Conservation (phyloP, 2,329 filamentous ascomycete species). For the Phyllosticta paracitricarpa region DNA sequence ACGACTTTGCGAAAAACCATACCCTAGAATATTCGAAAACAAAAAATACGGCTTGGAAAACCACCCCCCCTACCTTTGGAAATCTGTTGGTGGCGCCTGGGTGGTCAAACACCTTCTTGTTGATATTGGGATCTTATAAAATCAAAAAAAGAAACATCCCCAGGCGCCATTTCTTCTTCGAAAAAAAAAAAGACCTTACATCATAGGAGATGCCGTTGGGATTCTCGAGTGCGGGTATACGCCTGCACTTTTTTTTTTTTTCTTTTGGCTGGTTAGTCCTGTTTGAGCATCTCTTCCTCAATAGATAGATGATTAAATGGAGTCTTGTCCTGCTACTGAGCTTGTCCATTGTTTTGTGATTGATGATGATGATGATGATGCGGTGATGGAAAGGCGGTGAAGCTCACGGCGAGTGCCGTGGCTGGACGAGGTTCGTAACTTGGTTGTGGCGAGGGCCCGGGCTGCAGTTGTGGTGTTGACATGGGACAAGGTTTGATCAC, state of each 20-base stretch:
- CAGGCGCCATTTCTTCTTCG: neutral
- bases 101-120: neutral
- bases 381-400: neutral
- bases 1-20: neutral
- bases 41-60: neutral
- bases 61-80: neutral
- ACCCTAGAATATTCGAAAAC: neutral
- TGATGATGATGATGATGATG: neutral
- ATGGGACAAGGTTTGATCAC: too few species aligned
- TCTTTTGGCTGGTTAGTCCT: neutral
- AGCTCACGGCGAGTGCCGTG: too few species aligned
- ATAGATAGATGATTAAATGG: neutral
- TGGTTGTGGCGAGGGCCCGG: too few species aligned
- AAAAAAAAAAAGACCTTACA: neutral
- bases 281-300: neutral
- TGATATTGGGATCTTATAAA: neutral
- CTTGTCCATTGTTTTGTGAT: neutral
- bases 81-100: neutral
- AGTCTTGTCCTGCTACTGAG: neutral
- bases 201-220: neutral
- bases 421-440: too few species aligned
- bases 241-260: neutral
- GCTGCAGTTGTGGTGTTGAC: neutral
- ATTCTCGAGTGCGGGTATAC: slow-evolving; percentile 1
- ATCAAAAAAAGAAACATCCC: neutral